Evolutionary conservation across 768 basidiomycete genomes (phyloP).

Genomic region (Xerocomellus intermedius): DNA sequence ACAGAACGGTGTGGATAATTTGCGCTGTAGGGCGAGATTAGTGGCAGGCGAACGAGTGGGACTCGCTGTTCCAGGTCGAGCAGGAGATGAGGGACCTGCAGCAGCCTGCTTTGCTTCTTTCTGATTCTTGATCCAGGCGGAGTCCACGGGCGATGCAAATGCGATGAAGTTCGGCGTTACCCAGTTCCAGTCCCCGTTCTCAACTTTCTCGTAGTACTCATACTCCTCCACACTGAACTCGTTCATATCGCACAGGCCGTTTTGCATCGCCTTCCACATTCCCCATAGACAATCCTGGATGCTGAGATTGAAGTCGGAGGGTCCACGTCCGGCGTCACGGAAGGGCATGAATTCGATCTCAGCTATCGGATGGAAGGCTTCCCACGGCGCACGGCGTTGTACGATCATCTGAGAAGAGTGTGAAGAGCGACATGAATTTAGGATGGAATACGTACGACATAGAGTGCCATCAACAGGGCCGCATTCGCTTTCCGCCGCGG

Average conservation of each 20-base stretch:
- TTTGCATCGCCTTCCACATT: conserved; percentile 87
- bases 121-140: conserved; percentile 73
- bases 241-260: conserved; percentile 90
- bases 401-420: conserved; percentile 77
- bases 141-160: conserved; percentile 89
- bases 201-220: conserved; percentile 92
- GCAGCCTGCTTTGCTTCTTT: conserved; percentile 55
- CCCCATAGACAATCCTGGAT: conserved; percentile 93
- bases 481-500: conserved; percentile 90
- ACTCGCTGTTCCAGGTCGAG: conserved; percentile 27
- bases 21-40: conserved; percentile 68
- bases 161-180: conserved; percentile 90
- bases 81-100: conserved; percentile 23
- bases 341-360: conserved; percentile 94
- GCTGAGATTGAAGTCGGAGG: conserved; percentile 88
- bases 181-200: conserved; percentile 97
- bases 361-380: conserved; percentile 92
- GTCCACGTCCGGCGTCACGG: conserved; percentile 90
- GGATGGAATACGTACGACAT: conserved; percentile 61
- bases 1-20: conserved; percentile 74
- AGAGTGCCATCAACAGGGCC: conserved; percentile 90
- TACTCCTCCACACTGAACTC: conserved; percentile 93
- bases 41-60: conserved; percentile 27
- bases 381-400: conserved; percentile 84
- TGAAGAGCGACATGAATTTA: conserved; percentile 15